Conservation (phyloP, 768 basidiomycete species). For the Leccinellum rugosiceps region DNA sequence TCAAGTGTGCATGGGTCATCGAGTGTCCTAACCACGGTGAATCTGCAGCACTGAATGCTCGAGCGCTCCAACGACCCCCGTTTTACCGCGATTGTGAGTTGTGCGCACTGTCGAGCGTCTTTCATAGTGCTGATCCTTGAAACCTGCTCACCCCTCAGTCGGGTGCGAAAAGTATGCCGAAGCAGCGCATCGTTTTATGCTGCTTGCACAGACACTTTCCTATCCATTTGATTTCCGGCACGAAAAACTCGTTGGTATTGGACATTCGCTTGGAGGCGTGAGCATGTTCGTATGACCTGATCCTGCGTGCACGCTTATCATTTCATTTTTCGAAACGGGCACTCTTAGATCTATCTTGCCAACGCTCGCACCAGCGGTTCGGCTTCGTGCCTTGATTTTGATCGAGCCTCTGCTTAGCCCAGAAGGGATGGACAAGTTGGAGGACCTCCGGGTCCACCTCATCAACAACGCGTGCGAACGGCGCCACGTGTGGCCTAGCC, state of each 20-base stretch:
- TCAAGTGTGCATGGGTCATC: constrained; percentile 54
- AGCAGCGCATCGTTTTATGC: constrained; percentile 56
- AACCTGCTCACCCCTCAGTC: constrained; percentile 36
- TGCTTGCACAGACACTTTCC: constrained; percentile 36
- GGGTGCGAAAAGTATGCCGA: constrained; percentile 63
- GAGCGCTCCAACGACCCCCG: constrained; percentile 40
- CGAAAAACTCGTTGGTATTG: constrained; percentile 58
- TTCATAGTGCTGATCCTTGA: background rate
- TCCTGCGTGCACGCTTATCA: background rate
- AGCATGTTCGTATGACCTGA: constrained; percentile 44
- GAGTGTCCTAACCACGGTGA: constrained; percentile 75
- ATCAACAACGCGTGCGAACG: constrained; percentile 49
- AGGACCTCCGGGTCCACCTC: constrained; percentile 39
- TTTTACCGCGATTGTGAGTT: constrained; percentile 47
- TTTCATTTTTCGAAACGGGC: background rate
- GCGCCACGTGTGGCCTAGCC: constrained; percentile 49
- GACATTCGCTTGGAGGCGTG: constrained; percentile 67
- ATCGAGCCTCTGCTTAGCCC: constrained; percentile 66
- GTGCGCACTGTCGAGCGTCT: background rate
- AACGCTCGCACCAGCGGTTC: constrained; percentile 39
- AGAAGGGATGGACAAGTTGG: constrained; percentile 41
- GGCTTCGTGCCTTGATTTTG: constrained; percentile 52
- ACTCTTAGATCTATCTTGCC: constrained; percentile 51
- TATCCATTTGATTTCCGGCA: constrained; percentile 45
- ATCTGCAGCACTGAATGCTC: constrained; percentile 52